A percentile compares a stretch with the other conserved stretches of the same genome.
phyloP scores from a whole-genome alignment of 768 basidiomycete genomes.

The Pulveroboletus ravenelii region DNA sequence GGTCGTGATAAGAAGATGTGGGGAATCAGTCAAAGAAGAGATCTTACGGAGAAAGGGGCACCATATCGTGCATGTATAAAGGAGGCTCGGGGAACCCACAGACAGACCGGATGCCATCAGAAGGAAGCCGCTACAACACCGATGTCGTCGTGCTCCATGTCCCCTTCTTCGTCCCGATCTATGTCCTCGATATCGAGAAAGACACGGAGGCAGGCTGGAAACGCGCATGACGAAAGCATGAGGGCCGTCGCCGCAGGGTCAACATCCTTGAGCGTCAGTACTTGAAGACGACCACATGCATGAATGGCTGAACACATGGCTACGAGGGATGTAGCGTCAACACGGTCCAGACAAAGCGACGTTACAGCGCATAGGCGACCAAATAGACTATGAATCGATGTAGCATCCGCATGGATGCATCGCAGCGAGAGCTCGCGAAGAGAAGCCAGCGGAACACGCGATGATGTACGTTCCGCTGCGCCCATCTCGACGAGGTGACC shows the following conservation, averaged over 20 bases:
- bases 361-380: not conserved
- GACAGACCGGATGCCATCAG: not conserved
- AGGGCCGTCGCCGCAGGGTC: not conserved
- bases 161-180: not conserved
- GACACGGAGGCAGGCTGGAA: constrained; percentile 11
- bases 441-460: constrained; percentile 2
- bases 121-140: not conserved
- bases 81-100: not conserved
- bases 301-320: constrained; percentile 4
- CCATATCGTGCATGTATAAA: not conserved
- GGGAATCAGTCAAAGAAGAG: not conserved
- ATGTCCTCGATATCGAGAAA: constrained; percentile 14
- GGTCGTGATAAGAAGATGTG: not conserved
- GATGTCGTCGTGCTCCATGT: not conserved
- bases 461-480: not conserved
- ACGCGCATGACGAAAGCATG: constrained; percentile 1
- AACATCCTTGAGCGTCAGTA: constrained; percentile 12
- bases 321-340: constrained; percentile 1
- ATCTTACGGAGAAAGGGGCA: not conserved
- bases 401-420: not conserved
- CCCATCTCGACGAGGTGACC: constrained; percentile 26
- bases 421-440: constrained; percentile 12
- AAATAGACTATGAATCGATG: constrained; percentile 7
- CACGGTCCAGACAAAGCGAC: constrained; percentile 7
- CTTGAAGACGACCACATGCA: constrained; percentile 2